Conservation (phyloP, 768 basidiomycete genomes). For the Mycena pura region DNA sequence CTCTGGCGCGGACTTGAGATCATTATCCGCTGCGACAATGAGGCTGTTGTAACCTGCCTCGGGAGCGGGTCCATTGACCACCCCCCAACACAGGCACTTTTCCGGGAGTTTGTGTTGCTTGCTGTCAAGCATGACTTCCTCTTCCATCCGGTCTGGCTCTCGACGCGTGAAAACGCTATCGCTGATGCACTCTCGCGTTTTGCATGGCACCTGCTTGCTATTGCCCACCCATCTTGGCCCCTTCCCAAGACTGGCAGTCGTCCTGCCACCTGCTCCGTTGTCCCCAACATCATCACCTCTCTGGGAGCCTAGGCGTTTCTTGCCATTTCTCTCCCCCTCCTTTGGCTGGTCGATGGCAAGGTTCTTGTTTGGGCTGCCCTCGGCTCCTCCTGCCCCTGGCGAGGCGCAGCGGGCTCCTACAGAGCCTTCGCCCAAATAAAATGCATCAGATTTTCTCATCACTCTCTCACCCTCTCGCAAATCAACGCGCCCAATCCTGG, state of each 20-base stretch:
- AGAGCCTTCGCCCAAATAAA: too few species aligned
- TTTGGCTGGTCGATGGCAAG: neutral
- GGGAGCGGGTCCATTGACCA: neutral
- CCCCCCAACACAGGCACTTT: constrained; percentile 1
- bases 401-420: neutral
- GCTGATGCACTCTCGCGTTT: constrained; percentile 4
- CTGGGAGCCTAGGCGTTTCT: neutral
- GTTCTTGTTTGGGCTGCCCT: neutral
- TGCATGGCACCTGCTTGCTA: neutral
- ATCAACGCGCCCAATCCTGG: too few species aligned
- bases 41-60: neutral
- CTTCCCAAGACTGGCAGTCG: neutral
- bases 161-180: neutral
- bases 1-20: neutral
- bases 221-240: neutral
- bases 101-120: neutral
- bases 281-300: neutral
- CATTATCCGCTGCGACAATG: neutral
- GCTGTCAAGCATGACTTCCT: neutral
- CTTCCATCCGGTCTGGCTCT: neutral
- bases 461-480: too few species aligned
- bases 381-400: neutral
- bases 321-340: neutral
- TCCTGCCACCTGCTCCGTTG: neutral
- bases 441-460: too few species aligned